Percentiles rank a stretch among this genome's conserved stretches.
phyloP scores from a whole-genome alignment of 106 monocot genomes.

The Apostasia ramifera region DNA sequence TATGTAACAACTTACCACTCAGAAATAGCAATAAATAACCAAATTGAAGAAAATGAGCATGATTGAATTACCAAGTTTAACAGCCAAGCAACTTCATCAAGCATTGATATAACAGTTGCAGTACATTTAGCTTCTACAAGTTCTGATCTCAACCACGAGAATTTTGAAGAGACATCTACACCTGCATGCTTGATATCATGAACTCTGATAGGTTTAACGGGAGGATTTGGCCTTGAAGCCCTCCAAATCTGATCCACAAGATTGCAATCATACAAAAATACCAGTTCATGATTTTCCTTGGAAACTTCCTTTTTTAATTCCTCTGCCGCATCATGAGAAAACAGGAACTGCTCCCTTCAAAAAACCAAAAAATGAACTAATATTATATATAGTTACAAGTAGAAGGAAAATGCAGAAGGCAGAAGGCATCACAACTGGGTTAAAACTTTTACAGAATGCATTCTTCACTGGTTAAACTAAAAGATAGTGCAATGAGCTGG shows the following conservation, averaged over 20 bases:
- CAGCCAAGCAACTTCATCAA: slow-evolving; percentile 97
- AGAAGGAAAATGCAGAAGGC: too few relatives aligned
- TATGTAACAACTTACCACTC: background rate
- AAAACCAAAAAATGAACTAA: slow-evolving; percentile 18
- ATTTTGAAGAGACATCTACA: slow-evolving; percentile 61
- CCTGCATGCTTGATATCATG: slow-evolving; percentile 94
- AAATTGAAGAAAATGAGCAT: background rate
- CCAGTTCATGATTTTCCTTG: slow-evolving; percentile 73
- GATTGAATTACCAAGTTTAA: slow-evolving; percentile 76
- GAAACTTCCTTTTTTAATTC: slow-evolving; percentile 69
- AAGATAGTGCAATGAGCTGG: too few relatives aligned
- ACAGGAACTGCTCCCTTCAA: slow-evolving; percentile 89
- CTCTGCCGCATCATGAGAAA: slow-evolving; percentile 86
- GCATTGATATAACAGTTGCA: slow-evolving; percentile 78
- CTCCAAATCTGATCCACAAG: slow-evolving; percentile 84
- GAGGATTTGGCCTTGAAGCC: slow-evolving; percentile 65
- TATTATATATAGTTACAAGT: background rate
- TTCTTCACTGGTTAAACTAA: too few relatives aligned
- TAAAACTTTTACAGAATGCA: too few relatives aligned
- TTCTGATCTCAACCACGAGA: slow-evolving; percentile 56
- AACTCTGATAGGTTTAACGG: slow-evolving; percentile 59
- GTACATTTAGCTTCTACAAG: slow-evolving; percentile 56
- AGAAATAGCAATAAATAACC: background rate
- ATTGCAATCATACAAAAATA: slow-evolving; percentile 69
- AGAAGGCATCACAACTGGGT: too few relatives aligned